Evolutionary conservation across 805 yeast species (phyloP).

Genomic region (Hagleromyces aurorensis): DNA sequence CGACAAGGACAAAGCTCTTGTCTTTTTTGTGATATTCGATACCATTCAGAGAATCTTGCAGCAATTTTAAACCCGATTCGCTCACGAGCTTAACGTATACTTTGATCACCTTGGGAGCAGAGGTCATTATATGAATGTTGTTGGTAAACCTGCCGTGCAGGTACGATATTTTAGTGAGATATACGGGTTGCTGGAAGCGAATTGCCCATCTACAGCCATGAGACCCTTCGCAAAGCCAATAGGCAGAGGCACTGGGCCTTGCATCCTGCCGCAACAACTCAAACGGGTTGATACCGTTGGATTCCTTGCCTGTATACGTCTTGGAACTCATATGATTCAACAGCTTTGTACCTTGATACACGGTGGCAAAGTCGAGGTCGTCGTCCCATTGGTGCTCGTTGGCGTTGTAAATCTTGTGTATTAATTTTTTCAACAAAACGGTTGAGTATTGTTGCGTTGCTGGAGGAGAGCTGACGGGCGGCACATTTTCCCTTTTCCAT

Average conservation of each 20-base stretch:
- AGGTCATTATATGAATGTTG: conserved; percentile 32
- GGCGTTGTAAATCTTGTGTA: conserved; percentile 26
- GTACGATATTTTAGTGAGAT: conserved; percentile 31
- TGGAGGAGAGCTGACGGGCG: conserved; percentile 2
- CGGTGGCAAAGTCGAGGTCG: conserved; percentile 31
- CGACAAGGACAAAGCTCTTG: conserved; percentile 22
- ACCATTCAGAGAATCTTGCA: conserved; percentile 13
- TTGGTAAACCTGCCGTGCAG: conserved; percentile 33
- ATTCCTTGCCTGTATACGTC: conserved; percentile 25
- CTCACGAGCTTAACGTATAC: conserved; percentile 26
- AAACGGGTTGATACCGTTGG: conserved; percentile 23
- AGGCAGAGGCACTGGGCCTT: conserved; percentile 17
- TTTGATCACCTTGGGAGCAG: conserved; percentile 33
- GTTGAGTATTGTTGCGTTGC: conserved; percentile 22
- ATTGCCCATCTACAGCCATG: conserved; percentile 31
- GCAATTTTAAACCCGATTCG: conserved; percentile 5
- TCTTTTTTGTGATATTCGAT: conserved; percentile 17
- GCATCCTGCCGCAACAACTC: conserved; percentile 23
- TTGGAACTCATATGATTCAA: conserved; percentile 32
- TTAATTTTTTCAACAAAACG: conserved; percentile 21
- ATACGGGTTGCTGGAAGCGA: conserved; percentile 34
- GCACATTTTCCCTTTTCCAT: conserved; percentile 4
- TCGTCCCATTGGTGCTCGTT: conserved; percentile 30
- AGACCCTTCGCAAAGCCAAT: conserved; percentile 27
- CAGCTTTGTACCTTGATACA: conserved; percentile 32